A percentile compares a stretch with the other conserved stretches of the same genome.
Conservation (phyloP, 768 basidiomycete genomes). For the Amanita phalloides region DNA sequence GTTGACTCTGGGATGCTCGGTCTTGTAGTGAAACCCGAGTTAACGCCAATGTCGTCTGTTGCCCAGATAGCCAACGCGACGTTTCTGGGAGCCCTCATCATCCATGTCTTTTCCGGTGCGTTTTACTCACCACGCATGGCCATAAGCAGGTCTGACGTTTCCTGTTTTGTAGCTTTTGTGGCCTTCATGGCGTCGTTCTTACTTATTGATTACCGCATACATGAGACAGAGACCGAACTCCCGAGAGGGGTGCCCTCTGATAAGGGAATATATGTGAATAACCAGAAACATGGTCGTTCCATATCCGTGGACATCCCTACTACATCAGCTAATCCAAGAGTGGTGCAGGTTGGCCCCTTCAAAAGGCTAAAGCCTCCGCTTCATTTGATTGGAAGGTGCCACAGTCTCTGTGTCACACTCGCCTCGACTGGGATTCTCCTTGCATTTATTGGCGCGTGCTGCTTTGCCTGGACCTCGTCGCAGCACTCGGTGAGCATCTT, state of each 20-base stretch:
- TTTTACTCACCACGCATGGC: background rate
- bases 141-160: background rate
- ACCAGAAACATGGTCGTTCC: background rate
- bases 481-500: background rate
- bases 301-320: background rate
- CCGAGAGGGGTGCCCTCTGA: background rate
- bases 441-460: background rate
- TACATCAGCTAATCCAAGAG: background rate
- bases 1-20: constrained; percentile 1
- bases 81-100: constrained; percentile 1
- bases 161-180: background rate
- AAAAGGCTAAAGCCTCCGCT: background rate
- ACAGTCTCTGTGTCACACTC: constrained; percentile 2
- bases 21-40: background rate
- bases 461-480: background rate
- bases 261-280: background rate
- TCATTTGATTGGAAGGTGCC: constrained; percentile 1
- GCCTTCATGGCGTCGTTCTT: constrained; percentile 2
- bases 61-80: background rate
- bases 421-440: background rate
- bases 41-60: background rate
- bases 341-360: constrained; percentile 3
- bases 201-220: constrained; percentile 4
- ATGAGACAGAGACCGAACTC: constrained; percentile 1
- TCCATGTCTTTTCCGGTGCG: constrained; percentile 2